phyloP scores from a whole-genome alignment of 306 rosid genomes.

The Citrullus amarus region DNA sequence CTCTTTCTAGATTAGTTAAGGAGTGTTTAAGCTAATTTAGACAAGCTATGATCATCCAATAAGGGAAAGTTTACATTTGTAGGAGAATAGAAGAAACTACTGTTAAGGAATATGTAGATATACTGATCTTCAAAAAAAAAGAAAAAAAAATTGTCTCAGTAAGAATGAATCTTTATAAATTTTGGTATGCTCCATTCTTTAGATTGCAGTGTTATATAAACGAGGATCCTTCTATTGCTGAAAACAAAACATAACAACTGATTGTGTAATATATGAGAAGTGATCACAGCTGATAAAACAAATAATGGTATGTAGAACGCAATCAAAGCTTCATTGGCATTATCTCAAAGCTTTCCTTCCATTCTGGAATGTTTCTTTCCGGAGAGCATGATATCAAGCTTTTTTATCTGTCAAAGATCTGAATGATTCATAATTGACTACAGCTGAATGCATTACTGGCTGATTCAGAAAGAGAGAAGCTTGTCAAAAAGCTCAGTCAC shows the following conservation, averaged over 20 bases:
- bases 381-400: neutral
- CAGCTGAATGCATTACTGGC: slow-evolving; percentile 60
- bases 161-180: neutral
- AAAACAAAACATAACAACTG: neutral
- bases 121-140: neutral
- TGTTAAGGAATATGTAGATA: neutral
- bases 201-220: neutral
- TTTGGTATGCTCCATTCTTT: neutral
- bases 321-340: neutral
- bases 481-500: slow-evolving; percentile 71
- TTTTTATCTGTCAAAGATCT: neutral
- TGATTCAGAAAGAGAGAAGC: slow-evolving; percentile 57
- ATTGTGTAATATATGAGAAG: neutral
- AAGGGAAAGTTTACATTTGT: neutral
- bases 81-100: neutral
- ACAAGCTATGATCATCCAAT: neutral
- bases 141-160: neutral
- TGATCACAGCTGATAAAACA: neutral
- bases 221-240: neutral
- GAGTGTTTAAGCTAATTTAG: neutral
- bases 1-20: neutral
- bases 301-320: neutral
- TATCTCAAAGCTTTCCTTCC: neutral
- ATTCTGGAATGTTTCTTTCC: neutral
- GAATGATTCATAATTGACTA: neutral